These are phyloP conservation scores for Moringa oleifera DNA, from an alignment of 345 rosid species.

Conservation along the genomic window DNA sequence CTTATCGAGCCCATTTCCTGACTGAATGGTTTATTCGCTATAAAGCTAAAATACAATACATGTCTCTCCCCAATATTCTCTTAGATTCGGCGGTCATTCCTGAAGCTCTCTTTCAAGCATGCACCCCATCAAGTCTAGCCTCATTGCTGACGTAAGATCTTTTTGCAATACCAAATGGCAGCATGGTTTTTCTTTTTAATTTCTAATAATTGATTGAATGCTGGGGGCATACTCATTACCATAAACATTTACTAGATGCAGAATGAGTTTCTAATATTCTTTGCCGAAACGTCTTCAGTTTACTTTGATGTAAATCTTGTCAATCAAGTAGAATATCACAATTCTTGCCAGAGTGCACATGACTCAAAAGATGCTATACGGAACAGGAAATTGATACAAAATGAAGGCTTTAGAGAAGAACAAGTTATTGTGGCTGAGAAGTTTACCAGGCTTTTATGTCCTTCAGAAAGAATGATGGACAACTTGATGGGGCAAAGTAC, in stretches of 20 bases:
- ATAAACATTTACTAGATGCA: too few relatives aligned
- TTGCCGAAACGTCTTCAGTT: background rate
- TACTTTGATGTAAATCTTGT: background rate
- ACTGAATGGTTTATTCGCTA: slow-evolving; percentile 69
- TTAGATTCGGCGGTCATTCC: slow-evolving; percentile 66
- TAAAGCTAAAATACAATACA: slow-evolving; percentile 81
- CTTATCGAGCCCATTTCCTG: slow-evolving; percentile 74
- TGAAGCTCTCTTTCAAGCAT: slow-evolving; percentile 72
- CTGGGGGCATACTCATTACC: background rate
- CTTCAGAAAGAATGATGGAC: slow-evolving; percentile 22
- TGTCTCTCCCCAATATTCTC: slow-evolving; percentile 88
- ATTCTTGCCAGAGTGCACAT: background rate
- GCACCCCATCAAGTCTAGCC: slow-evolving; percentile 61
- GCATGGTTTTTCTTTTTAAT: too few relatives aligned
- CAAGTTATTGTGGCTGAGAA: slow-evolving; percentile 63
- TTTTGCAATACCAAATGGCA: slow-evolving; percentile 1
- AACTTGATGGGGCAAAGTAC: slow-evolving; percentile 16
- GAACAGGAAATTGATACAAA: slow-evolving; percentile 54
- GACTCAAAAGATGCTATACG: background rate
- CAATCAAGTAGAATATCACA: background rate
- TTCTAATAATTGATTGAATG: background rate
- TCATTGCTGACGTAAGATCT: slow-evolving; percentile 47
- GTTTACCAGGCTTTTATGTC: slow-evolving; percentile 49
- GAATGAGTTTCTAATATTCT: too few relatives aligned
- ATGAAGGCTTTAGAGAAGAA: slow-evolving; percentile 34